Percentiles rank a stretch among this genome's conserved stretches.
phyloP scores from a whole-genome alignment of 805 yeast species.

The Isabelozyma pseudorhagii region DNA sequence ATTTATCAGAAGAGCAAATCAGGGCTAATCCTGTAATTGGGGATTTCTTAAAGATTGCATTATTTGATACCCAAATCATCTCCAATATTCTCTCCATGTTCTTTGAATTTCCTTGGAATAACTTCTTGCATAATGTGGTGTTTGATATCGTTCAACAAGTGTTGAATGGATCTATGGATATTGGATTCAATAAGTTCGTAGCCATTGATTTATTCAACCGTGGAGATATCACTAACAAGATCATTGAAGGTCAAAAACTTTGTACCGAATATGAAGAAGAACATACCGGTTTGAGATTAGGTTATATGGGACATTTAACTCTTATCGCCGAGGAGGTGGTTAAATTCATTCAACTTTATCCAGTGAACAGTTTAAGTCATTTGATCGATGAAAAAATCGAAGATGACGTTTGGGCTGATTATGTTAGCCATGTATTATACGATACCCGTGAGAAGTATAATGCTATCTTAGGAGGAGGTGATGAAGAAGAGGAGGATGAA shows the following conservation, averaged over 20 bases:
- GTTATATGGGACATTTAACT: constrained; percentile 96
- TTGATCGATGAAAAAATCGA: constrained; percentile 36
- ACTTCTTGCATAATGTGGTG: constrained; percentile 45
- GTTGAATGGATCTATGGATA: constrained; percentile 46
- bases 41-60: constrained; percentile 38
- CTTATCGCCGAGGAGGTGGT: constrained; percentile 95
- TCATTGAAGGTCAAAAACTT: constrained; percentile 53
- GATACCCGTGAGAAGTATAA: constrained; percentile 93
- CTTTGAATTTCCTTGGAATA: constrained; percentile 47
- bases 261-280: constrained; percentile 56
- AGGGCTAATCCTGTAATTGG: constrained; percentile 43
- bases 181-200: constrained; percentile 45
- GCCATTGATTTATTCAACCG: constrained; percentile 58
- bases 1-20: constrained; percentile 41
- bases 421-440: constrained; percentile 77
- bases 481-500: constrained; percentile 41
- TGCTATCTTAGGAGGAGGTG: constrained; percentile 85
- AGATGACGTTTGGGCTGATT: constrained; percentile 66
- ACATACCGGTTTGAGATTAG: constrained; percentile 61
- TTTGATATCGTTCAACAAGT: constrained; percentile 48
- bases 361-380: constrained; percentile 33
- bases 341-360: constrained; percentile 60
- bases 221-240: constrained; percentile 40
- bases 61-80: constrained; percentile 42
- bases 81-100: constrained; percentile 42